These are phyloP conservation scores for Cornus kousa DNA, from an alignment of 148 eudicot genomes.

Conservation along the genomic window DNA sequence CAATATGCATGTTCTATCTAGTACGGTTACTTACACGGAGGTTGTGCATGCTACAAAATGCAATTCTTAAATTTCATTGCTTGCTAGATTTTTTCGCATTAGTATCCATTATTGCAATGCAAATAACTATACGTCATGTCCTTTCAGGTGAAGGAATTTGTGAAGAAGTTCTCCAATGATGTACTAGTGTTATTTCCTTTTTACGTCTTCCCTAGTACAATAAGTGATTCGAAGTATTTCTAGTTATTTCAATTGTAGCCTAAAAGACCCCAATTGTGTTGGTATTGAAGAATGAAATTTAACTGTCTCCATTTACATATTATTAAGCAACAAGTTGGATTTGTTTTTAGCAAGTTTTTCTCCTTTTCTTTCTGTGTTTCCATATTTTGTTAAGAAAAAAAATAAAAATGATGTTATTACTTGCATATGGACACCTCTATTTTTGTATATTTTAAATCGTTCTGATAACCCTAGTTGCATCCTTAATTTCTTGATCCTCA, in stretches of 20 bases:
- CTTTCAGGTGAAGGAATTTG: not conserved
- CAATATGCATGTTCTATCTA: too few relatives aligned
- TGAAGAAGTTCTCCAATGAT: not conserved
- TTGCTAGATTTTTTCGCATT: not conserved
- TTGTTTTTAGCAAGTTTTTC: not conserved
- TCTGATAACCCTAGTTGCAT: not conserved
- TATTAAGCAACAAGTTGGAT: not conserved
- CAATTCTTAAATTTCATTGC: not conserved
- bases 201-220: not conserved
- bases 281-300: not conserved
- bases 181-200: not conserved
- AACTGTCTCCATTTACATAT: not conserved
- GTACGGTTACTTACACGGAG: not conserved
- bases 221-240: not conserved
- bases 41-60: not conserved
- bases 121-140: not conserved
- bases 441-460: not conserved
- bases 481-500: not conserved
- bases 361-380: not conserved
- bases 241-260: not conserved
- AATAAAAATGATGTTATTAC: not conserved
- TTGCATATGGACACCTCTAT: not conserved
- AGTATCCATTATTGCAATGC: not conserved
- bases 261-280: not conserved
- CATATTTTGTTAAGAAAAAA: not conserved